A percentile compares a stretch with the other conserved stretches of the same genome.
phyloP scores from a whole-genome alignment of 2,329 filamentous ascomycete genomes.

The Amphichorda felina region DNA sequence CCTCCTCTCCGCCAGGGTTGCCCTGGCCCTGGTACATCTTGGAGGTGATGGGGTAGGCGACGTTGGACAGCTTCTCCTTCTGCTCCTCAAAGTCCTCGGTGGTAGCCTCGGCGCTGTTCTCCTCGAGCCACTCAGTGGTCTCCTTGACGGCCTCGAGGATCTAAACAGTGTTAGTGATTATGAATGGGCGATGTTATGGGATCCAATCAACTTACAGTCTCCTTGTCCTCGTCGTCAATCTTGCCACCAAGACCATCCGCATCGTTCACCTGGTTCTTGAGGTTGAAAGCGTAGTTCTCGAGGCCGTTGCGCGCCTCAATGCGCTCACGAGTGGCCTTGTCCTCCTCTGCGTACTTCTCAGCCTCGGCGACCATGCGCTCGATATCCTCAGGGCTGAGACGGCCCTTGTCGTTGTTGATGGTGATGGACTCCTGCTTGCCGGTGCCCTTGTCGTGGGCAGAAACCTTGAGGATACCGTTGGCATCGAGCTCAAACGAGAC shows the following conservation, averaged over 20 bases:
- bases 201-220: conserved; percentile 54
- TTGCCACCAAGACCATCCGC: conserved; percentile 95
- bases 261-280: conserved; percentile 99
- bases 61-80: conserved; percentile 95
- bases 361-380: conserved; percentile 98
- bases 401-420: conserved; percentile 99
- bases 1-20: conserved; percentile 52
- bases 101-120: conserved; percentile 75
- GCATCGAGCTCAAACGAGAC: conserved; percentile 96
- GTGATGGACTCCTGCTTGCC: conserved; percentile 97
- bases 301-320: conserved; percentile 94
- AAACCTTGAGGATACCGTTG: conserved; percentile 97
- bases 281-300: conserved; percentile 97
- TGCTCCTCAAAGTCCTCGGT: conserved; percentile 98
- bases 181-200: not conserved
- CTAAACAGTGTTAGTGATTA: conserved; percentile 31
- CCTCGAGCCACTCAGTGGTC: conserved; percentile 89
- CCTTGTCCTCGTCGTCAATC: conserved; percentile 98
- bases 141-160: conserved; percentile 96
- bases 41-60: conserved; percentile 97
- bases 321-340: conserved; percentile 94
- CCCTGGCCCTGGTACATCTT: conserved; percentile 73
- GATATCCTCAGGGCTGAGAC: conserved; percentile 91
- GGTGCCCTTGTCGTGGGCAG: conserved; percentile 93
- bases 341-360: conserved; percentile 97